Conservation (phyloP, 2,329 filamentous ascomycete genomes). For the Tolypocladium cylindrosporum region DNA sequence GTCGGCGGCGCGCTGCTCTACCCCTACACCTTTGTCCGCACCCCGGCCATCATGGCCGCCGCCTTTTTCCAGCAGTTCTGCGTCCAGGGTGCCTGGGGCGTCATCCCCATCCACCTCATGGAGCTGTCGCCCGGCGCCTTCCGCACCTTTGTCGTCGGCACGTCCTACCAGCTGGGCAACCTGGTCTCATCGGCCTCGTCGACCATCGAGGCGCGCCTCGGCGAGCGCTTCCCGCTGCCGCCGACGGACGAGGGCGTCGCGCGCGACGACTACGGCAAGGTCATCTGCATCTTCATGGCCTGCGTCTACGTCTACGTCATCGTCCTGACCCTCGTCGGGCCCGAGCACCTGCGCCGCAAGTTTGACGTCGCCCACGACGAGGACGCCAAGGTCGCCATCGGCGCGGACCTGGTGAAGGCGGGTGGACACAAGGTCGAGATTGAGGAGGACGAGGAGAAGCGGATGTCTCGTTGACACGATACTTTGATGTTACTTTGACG, state of each 20-base stretch:
- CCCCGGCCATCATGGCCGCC: constrained; percentile 58
- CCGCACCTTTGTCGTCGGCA: constrained; percentile 65
- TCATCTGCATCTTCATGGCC: constrained; percentile 87
- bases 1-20: constrained; percentile 70
- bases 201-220: constrained; percentile 68
- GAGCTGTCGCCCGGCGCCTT: constrained; percentile 64
- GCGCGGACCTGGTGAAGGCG: constrained; percentile 18
- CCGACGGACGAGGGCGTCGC: constrained; percentile 34
- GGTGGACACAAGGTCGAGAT: background rate
- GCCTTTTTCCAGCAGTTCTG: constrained; percentile 80
- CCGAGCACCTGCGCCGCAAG: constrained; percentile 40
- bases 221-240: constrained; percentile 63
- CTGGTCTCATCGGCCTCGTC: constrained; percentile 59
- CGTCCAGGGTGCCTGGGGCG: constrained; percentile 68
- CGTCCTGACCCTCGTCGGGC: constrained; percentile 52
- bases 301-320: constrained; percentile 63
- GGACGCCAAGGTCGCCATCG: constrained; percentile 36
- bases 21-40: constrained; percentile 64
- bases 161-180: constrained; percentile 69
- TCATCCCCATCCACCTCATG: constrained; percentile 70
- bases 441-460: constrained; percentile 2
- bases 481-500: no score
- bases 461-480: background rate
- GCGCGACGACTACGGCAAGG: constrained; percentile 67
- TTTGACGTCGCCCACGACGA: constrained; percentile 40